Percentiles rank a stretch among this genome's conserved stretches.
These are phyloP conservation scores for Jacaranda mimosifolia DNA, from an alignment of 257 asterid genomes.

Conservation along the genomic window DNA sequence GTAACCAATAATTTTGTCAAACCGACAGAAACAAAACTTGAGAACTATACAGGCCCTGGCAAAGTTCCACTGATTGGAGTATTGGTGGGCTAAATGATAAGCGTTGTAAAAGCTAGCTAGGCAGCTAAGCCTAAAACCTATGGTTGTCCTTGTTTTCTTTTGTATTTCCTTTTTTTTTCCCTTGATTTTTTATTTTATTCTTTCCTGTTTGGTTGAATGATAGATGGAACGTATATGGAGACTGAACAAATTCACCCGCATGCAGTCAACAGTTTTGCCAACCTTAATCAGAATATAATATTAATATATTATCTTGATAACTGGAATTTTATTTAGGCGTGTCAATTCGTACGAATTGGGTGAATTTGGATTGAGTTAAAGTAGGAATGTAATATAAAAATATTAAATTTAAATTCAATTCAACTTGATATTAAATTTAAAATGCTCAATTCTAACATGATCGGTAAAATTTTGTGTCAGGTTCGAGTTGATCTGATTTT, in stretches of 20 bases:
- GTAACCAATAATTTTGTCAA: neutral
- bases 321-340: too few relatives aligned
- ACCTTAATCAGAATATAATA: neutral
- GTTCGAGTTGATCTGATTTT: too few relatives aligned
- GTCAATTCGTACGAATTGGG: too few relatives aligned
- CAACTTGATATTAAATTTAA: too few relatives aligned
- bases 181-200: neutral
- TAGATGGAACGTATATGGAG: neutral
- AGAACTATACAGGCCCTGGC: neutral
- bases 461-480: too few relatives aligned
- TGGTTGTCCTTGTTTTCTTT: neutral
- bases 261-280: conserved; percentile 7
- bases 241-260: neutral
- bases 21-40: neutral
- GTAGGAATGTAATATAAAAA: too few relatives aligned
- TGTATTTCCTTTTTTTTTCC: neutral
- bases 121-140: neutral
- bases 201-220: conserved; percentile 16
- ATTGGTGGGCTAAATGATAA: neutral
- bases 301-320: too few relatives aligned
- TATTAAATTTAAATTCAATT: too few relatives aligned
- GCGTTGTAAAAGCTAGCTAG: too few relatives aligned
- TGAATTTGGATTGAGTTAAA: too few relatives aligned
- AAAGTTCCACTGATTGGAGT: conserved; percentile 16
- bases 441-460: too few relatives aligned